phyloP scores from a whole-genome alignment of 2,329 filamentous ascomycete species.

The Ophiostoma australiae region DNA sequence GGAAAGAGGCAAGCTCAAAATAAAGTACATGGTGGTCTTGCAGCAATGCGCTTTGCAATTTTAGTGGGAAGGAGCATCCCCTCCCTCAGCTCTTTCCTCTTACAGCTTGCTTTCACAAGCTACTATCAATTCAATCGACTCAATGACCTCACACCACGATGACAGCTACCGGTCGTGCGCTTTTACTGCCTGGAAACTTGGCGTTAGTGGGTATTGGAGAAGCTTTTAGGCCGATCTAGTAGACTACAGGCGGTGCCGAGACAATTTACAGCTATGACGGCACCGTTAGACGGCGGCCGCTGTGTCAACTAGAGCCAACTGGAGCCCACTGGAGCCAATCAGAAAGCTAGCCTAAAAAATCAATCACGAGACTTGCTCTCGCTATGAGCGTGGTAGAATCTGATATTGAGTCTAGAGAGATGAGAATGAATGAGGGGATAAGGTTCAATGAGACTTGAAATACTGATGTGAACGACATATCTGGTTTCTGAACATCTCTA shows the following conservation, averaged over 20 bases:
- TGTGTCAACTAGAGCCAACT: not conserved
- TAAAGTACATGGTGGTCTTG: not conserved
- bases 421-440: not conserved
- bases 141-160: conserved; percentile 21
- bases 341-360: not conserved
- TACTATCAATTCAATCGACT: conserved; percentile 1
- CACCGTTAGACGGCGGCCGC: not conserved
- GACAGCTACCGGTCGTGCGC: not conserved
- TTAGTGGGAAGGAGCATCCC: conserved; percentile 19
- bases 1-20: not conserved
- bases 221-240: conserved; percentile 1
- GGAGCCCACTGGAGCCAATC: not conserved
- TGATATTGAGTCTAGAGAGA: not conserved
- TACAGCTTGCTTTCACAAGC: not conserved
- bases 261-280: not conserved
- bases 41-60: conserved; percentile 4
- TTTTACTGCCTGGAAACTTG: not conserved
- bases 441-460: not conserved
- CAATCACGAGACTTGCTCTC: not conserved
- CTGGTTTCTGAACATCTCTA: not conserved
- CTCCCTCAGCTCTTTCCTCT: conserved; percentile 3
- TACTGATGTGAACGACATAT: not conserved
- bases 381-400: not conserved
- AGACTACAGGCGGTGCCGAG: not conserved
- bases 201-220: not conserved